phyloP scores from a whole-genome alignment of 1,139 yeast species.

The Ogataea hybrid region DNA sequence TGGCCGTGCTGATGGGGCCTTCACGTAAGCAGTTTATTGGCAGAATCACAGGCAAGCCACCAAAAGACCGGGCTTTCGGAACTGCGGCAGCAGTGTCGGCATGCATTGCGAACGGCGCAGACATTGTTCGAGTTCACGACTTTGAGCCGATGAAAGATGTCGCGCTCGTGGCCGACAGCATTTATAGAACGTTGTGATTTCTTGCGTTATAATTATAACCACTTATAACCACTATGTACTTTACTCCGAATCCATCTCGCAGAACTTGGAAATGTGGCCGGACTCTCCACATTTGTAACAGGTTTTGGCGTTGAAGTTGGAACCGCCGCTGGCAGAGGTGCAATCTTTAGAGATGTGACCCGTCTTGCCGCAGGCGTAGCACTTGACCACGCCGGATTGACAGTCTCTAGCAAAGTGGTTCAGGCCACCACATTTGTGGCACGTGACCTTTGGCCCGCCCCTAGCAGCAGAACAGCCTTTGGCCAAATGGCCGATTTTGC shows the following conservation, averaged over 20 bases:
- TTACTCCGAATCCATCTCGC: constrained; percentile 36
- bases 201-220: constrained; percentile 3
- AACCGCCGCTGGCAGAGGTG: constrained; percentile 45
- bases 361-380: constrained; percentile 88
- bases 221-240: constrained; percentile 3
- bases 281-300: constrained; percentile 89
- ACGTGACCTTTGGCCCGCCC: constrained; percentile 39
- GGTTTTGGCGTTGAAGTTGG: constrained; percentile 37
- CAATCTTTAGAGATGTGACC: constrained; percentile 92
- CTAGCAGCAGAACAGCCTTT: constrained; percentile 50
- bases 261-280: constrained; percentile 74
- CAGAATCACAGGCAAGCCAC: constrained; percentile 50
- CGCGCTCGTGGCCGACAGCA: constrained; percentile 71
- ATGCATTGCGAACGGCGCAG: constrained; percentile 63
- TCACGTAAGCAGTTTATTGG: constrained; percentile 89
- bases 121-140: constrained; percentile 89
- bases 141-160: constrained; percentile 66
- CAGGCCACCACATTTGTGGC: constrained; percentile 93
- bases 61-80: constrained; percentile 66
- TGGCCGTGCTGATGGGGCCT: constrained; percentile 80
- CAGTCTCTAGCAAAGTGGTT: constrained; percentile 93
- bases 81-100: constrained; percentile 78
- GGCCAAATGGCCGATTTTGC: constrained; percentile 81
- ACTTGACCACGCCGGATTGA: constrained; percentile 72
- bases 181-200: constrained; percentile 40